phyloP scores from a whole-genome alignment of 306 rosid species.

The Citrullus colocynthis region DNA sequence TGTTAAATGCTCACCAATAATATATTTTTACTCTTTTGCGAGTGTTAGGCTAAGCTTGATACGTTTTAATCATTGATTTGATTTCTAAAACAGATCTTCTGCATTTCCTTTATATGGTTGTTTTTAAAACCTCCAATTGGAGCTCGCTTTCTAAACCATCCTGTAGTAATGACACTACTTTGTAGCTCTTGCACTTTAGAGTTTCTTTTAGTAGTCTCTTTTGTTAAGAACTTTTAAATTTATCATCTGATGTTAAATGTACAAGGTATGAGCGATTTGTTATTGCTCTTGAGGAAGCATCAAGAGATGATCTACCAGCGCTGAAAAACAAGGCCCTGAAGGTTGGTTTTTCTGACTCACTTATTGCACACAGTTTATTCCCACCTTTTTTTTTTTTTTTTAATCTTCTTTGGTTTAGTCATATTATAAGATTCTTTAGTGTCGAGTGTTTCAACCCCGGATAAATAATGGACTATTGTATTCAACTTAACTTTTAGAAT shows the following conservation, averaged over 20 bases:
- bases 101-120: neutral
- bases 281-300: constrained; percentile 90
- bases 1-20: neutral
- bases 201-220: neutral
- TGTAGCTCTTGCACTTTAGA: neutral
- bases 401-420: neutral
- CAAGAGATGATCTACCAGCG: constrained; percentile 81
- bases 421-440: neutral
- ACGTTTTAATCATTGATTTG: neutral
- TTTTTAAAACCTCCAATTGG: neutral
- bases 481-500: neutral
- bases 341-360: constrained; percentile 30
- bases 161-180: neutral
- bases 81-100: neutral
- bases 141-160: neutral
- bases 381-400: neutral
- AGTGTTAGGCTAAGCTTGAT: neutral
- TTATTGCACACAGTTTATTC: neutral
- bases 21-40: neutral
- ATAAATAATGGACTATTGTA: neutral
- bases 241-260: neutral
- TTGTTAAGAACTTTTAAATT: neutral
- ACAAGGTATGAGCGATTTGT: constrained; percentile 83
- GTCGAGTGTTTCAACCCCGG: neutral
- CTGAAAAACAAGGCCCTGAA: constrained; percentile 72